Evolutionary conservation across 2,329 filamentous ascomycete genomes (phyloP), one percentile per base, ranked within the genome.

Genomic region (Aspergillus sp.): DNA sequence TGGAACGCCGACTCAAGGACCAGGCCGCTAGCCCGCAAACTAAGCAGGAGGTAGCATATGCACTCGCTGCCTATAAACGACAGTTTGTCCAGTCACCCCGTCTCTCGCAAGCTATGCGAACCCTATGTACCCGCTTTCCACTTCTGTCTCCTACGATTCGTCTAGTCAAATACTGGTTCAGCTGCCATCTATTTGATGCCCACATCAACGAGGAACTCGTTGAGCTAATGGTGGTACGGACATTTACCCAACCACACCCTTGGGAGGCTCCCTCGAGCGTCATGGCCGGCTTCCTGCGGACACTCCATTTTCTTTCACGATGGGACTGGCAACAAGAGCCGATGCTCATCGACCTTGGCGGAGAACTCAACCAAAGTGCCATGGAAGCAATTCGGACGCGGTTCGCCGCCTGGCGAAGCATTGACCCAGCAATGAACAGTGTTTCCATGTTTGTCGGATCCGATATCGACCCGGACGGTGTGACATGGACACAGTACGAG

Each of bases 261-360:
- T 97, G 92, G 90, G 80, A 85, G 43, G 80, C 85, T 0, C 94
- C 96, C 0, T 90, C 90, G 0, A 94, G 89, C 68, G 83, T 89
- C 9, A 88, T 88, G 69, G 89, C 90, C 0, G 95, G 91, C 4
- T 94, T 99, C 72, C 78, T 96, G 30, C 88, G 93, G 23, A 91
- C 91, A 0, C 81, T 99, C 1, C 81, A 89, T 34, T 90, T 94
- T 75, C 82, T 99, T 15, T 87, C 93, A 1, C 85, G 88, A 47
- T 99, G 95, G 93, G 92, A 98, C 74, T 99, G 95, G 95, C 87
- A 91, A 30, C 83, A 88, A 7, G 89, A 93, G 57, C 91, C 95
- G 1, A 82, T 98, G 34, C 83, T 97, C 38, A 83, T 97, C 28
- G 92, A 97, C 74, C 84, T 92, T 28, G 85, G 87, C 25, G 74